Base-by-base conservation (phyloP, 805 yeast species). In the Cyberlindnera subsufficiens region DNA sequence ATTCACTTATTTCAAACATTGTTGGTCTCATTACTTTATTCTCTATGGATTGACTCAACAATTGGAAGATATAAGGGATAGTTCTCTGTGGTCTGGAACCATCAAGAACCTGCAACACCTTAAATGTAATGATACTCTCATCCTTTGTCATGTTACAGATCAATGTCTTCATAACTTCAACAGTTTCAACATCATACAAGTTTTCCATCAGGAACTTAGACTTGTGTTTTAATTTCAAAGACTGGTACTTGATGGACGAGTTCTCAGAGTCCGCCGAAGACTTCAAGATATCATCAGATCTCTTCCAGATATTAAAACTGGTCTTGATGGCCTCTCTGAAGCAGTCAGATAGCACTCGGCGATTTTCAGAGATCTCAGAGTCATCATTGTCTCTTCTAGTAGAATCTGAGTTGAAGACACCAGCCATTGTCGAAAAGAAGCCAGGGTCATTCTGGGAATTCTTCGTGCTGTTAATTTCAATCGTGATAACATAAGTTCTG, bases 81-180 rank as follows among this genome's bases (percentile, higher is more conserved):
- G 95, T 84, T 5, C 77, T 54, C 43, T 80, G 85, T 0, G 95
- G 85, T 49, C 86, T 77, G 7, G 95, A 84, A 0, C 93, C 91
- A 63, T 90, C 96, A 38, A 90, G 64, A 3, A 85, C 81, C 58
- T 86, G 88, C n/a, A 86, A 60, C 2, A 86, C 55, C 50, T 81
- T 83, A 52, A 79, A 73, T 11, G 78, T 66, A 6, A 74, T 53
- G 7, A 60, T 50, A 20, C 52, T 52, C 5, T 40, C 34, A 6
- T 59, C 52, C 9, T 36, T 33, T 5, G 29, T 35, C 18, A 38
- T 32, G 3, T 11, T 25, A 6, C 59, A 58, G 15, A 87, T 71
- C 45, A 90, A 60, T 7, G 80, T 72, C 53, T 86, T 95, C 43
- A 88, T 62, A 0, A 82, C 78, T 54, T 87, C 91, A 39, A 78